Evolutionary conservation across 208 protist genomes (phyloP), one percentile per base, ranked within the genome.

Genomic region (Crithidia bombi): DNA sequence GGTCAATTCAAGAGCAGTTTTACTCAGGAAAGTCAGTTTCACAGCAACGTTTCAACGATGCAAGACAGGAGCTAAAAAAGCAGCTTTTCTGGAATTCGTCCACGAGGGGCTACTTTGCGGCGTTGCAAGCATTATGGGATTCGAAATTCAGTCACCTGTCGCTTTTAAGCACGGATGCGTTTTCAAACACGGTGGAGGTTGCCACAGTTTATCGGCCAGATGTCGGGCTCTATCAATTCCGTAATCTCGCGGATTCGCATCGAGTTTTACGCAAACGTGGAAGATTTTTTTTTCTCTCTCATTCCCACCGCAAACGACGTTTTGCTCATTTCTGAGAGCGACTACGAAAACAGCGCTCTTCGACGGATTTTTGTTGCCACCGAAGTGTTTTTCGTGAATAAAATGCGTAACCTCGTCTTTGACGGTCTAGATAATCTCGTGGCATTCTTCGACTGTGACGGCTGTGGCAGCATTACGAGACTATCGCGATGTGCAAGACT

Each of bases 221-320:
- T 94, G 19, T 73, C 35, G 15, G 79, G 46, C 25, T 86, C 85
- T 17, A 78, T 94, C 73, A 69, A 73, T 33, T 81, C 86, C 10
- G 85, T 81, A 7, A 78, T 96, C 66, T 84, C 89, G n/a, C 62
- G 82, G 25, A 83, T 96, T 47, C 78, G 87, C 51, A 81, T 96
- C 38, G 91, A 94, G 58, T 92, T 96, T 74, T 96, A 92, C 65
- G 75, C 82, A 4, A 78, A 90, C 44, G 64, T 90, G 11, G 91
- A 96, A 66, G 81, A 85, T 2, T 72, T 91, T 69, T 92, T 96
- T 55, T 93, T 89, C 69, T 56, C 62, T 1, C 73, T 76, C 32
- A 77, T 92, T 49, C 43, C 54, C 3, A 67, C 67, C 21, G 65
- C 83, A 6, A 78, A 66, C 14, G 54, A 71, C 14, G 62, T 85